Percentiles rank a stretch among this genome's conserved stretches.
Conservation (phyloP, 2,329 filamentous ascomycete genomes). For the Lachnellula occidentalis region DNA sequence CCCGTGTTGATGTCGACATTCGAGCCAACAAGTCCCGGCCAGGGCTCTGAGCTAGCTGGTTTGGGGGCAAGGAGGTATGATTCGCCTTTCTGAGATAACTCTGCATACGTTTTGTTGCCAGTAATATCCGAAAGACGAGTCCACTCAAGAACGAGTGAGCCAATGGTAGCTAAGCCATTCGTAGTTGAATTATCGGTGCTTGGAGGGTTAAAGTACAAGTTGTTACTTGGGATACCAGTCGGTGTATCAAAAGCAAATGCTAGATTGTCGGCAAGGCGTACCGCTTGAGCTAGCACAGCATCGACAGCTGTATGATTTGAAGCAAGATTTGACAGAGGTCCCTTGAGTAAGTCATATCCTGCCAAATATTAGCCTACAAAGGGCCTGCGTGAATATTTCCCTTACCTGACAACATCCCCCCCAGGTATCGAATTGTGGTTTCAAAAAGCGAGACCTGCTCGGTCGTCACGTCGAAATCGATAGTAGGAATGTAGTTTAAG, state of each 20-base stretch:
- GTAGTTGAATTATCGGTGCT: constrained; percentile 44
- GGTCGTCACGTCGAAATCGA: constrained; percentile 63
- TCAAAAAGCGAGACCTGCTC: constrained; percentile 72
- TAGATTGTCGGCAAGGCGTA: constrained; percentile 64
- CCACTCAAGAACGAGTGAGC: constrained; percentile 80
- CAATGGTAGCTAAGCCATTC: constrained; percentile 72
- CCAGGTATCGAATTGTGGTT: constrained; percentile 84
- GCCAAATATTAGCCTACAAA: not conserved
- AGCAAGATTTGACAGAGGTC: constrained; percentile 52
- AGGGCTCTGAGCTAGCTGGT: constrained; percentile 61
- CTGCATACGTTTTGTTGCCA: constrained; percentile 59
- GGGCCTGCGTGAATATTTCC: not conserved
- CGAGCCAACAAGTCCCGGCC: constrained; percentile 69
- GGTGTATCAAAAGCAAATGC: constrained; percentile 74
- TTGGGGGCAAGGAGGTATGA: constrained; percentile 63
- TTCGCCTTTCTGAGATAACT: constrained; percentile 62
- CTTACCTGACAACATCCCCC: constrained; percentile 70
- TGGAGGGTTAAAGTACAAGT: constrained; percentile 52
- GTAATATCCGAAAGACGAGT: constrained; percentile 72
- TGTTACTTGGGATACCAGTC: constrained; percentile 68
- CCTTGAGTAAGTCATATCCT: constrained; percentile 67
- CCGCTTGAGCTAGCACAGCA: constrained; percentile 60
- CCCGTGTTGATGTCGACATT: constrained; percentile 61
- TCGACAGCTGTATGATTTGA: constrained; percentile 42
- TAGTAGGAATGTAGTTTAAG: constrained; percentile 61